Conservation (phyloP, 495 filamentous ascomycete genomes). For the Clavariopsis aquatica region DNA sequence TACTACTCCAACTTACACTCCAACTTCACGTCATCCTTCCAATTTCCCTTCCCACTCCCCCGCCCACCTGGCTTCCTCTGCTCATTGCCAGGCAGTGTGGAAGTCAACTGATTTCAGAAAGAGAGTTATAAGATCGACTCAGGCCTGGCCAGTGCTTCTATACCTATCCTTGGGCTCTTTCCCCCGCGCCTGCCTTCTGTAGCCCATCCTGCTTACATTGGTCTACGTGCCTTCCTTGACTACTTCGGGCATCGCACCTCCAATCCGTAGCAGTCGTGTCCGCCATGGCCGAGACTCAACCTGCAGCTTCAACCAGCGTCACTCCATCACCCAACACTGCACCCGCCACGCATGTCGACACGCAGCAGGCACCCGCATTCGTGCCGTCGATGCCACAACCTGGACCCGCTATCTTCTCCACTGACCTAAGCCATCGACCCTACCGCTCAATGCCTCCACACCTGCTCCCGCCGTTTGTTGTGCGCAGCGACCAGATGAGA, state of each 20-base stretch:
- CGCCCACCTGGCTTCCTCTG: no score
- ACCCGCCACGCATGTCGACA: neutral
- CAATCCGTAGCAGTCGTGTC: no score
- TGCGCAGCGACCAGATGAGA: slow-evolving; percentile 40
- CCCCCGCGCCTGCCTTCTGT: no score
- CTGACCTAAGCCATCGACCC: slow-evolving; percentile 33
- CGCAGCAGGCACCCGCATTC: neutral
- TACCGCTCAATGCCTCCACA: slow-evolving; percentile 27
- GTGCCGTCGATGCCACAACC: neutral
- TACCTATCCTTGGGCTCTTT: no score
- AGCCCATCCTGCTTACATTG: neutral
- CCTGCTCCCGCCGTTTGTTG: slow-evolving; percentile 40
- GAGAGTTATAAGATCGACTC: no score
- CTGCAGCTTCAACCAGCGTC: neutral
- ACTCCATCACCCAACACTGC: neutral
- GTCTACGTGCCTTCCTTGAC: neutral
- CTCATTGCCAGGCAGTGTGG: no score
- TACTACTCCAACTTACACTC: slow-evolving; percentile 9
- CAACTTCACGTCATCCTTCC: slow-evolving; percentile 7
- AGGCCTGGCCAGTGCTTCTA: no score
- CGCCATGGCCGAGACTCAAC: slow-evolving; percentile 13
- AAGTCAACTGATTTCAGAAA: no score
- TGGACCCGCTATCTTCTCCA: slow-evolving; percentile 42
- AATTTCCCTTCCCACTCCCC: neutral
- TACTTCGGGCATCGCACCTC: neutral